These are phyloP conservation scores for Aspergillus transmontanensis DNA, from an alignment of 2,329 filamentous ascomycete species.

Conservation along the genomic window DNA sequence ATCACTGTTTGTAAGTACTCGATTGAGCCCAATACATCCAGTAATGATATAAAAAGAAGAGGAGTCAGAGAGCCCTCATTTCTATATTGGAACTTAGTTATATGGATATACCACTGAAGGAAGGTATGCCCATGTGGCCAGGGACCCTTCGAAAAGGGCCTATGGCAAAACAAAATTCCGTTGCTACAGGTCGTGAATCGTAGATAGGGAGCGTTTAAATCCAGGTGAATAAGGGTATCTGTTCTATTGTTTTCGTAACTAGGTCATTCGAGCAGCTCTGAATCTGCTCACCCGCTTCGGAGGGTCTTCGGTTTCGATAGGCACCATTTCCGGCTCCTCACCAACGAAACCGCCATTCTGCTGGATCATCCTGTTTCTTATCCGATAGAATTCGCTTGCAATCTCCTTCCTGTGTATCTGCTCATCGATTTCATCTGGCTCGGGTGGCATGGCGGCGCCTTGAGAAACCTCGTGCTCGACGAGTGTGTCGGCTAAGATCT, in stretches of 20 bases:
- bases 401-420: constrained; percentile 75
- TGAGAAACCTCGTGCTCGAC: constrained; percentile 52
- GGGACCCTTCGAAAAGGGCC: background rate
- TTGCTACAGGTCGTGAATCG: background rate
- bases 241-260: constrained; percentile 17
- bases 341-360: constrained; percentile 80
- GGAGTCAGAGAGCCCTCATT: constrained; percentile 41
- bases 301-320: constrained; percentile 65
- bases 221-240: constrained; percentile 18
- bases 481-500: constrained; percentile 61
- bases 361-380: constrained; percentile 81
- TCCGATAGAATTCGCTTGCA: constrained; percentile 77
- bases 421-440: constrained; percentile 71
- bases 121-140: constrained; percentile 18
- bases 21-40: constrained; percentile 25
- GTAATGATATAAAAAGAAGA: constrained; percentile 19
- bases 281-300: constrained; percentile 49
- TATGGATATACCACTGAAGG: constrained; percentile 22
- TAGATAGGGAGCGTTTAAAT: background rate
- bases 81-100: constrained; percentile 34
- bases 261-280: constrained; percentile 48
- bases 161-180: constrained; percentile 7
- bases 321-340: constrained; percentile 66
- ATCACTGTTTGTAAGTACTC: constrained; percentile 26
- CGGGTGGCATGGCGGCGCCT: constrained; percentile 39